Base-by-base conservation (phyloP, 1,139 yeast species). In the Debaryomyces sp. region DNA sequence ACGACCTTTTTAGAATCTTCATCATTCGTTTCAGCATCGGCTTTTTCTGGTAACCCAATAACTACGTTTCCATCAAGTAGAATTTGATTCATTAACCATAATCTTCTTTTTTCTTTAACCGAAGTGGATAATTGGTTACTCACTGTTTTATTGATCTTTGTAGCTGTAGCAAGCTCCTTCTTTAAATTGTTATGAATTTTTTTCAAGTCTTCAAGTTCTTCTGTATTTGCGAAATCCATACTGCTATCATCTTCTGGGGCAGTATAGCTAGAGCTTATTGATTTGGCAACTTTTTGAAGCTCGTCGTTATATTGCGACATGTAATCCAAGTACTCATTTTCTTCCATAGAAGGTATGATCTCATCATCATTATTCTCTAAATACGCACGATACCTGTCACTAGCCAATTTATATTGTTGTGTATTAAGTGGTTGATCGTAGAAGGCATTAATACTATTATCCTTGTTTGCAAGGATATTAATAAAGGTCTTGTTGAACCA, bases 81-180 rank as follows among this genome's bases (percentile, higher is more conserved):
- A 27, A 73, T 56, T 60, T 88, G 92, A 55, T 83, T 87, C 23
- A 75, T 73, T 5, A 75, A 55, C 86, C 89, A 83, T 39, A 77
- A 64, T 43, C 67, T 66, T 45, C 82, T 62, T 51, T 77, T 76
- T 42, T 73, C 69, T 26, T 63, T 56, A 10, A 73, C 66, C 6
- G 75, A 60, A 4, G 58, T 55, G 2, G 67, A 62, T 33, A 84
- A 68, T 50, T 81, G 77, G 4, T 57, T 57, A 12, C 73, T 71
- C 34, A 86, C 72, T 13, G 78, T 56, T 43, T 70, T 63, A 48
- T 81, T 75, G 21, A 84, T 71, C 48, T 75, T 78, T n/a, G 67
- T 53, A 3, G 84, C 75, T 64, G 89, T 84, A 13, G 56, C 48
- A 13, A 70, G 58, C 40, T 61, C 60, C 15, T 52, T 57, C 5